Evolutionary conservation across 805 yeast genomes (phyloP).

Genomic region (Candida morakotiae): DNA sequence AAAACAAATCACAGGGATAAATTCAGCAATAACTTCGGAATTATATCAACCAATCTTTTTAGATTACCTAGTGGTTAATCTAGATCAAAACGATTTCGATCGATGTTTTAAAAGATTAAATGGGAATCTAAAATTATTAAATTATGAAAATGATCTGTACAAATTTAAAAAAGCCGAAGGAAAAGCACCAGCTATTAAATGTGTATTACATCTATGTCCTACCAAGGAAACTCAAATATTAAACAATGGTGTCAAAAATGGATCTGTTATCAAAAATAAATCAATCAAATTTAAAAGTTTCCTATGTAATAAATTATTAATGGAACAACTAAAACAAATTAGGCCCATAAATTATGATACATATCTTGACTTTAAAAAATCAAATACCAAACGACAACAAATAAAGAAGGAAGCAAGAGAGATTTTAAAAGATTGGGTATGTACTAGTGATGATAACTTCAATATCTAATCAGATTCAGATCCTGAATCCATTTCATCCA

Average conservation of each 20-base stretch:
- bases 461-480: slow-evolving; percentile 25
- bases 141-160: slow-evolving; percentile 19
- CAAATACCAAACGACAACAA: slow-evolving; percentile 21
- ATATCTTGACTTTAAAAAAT: slow-evolving; percentile 30
- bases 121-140: slow-evolving; percentile 15
- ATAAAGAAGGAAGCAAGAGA: slow-evolving; percentile 24
- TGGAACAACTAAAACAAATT: slow-evolving; percentile 9
- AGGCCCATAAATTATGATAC: slow-evolving; percentile 5
- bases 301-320: slow-evolving; percentile 27
- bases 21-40: slow-evolving; percentile 42
- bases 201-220: slow-evolving; percentile 23
- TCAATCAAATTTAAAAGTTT: slow-evolving; percentile 38
- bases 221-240: slow-evolving; percentile 33
- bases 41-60: slow-evolving; percentile 36
- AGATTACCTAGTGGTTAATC: slow-evolving; percentile 43
- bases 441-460: slow-evolving; percentile 43
- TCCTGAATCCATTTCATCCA: slow-evolving; percentile 27
- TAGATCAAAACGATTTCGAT: slow-evolving; percentile 20
- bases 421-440: slow-evolving; percentile 44
- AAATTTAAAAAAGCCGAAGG: slow-evolving; percentile 19
- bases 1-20: slow-evolving; percentile 54
- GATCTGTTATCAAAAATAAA: slow-evolving; percentile 44
- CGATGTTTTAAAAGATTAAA: slow-evolving; percentile 40
- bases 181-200: slow-evolving; percentile 25
- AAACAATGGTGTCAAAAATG: slow-evolving; percentile 59